Base-by-base conservation (phyloP, 306 rosid genomes). In the Parietaria judaica region DNA sequence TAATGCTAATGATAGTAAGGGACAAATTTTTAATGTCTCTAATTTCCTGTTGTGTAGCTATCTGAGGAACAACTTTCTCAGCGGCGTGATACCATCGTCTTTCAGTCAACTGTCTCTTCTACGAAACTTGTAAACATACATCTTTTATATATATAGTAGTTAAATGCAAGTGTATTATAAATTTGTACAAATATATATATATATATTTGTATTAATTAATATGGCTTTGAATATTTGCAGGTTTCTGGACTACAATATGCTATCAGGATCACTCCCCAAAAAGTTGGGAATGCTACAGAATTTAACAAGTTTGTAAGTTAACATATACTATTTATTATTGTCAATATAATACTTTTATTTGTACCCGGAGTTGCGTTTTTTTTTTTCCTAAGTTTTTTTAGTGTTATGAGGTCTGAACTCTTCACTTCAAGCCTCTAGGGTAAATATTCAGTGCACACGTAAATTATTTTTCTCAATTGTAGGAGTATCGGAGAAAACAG, bases 251-350 rank as follows among this genome's bases (percentile, higher is more conserved):
- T 55, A 7, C 53, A 66, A 66, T 45, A 45, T 0, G 46, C 13
- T 66, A 54, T 54, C 48, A 45, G 54, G 54, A 14, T n/a, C 55
- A 31, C 54, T 66, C 37, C 70, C 70, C 16, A 43, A 34, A 4
- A 38, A 44, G 3, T 54, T 66, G n/a, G 70, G 62, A 44, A 4
- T 12, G 0, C 70, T 66, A 48, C 4, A 5, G 16, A 44, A 46
- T 0, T 62, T 66, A 13, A 9, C 1, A 1, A 0, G 0, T 1
- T 6, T 66, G 70, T 66, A 43, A 0, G 70, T 55, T 43, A 8
- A 6, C 16, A 8, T 3, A 15, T 23, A 23, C 31, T 23, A 23
- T 23, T 23, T 23, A 23, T 23, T 23, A 23, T 23, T 23, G 31
- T 23, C 31, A 23, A 23, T 23, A 23, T 23, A 23, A 23, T 23